Conservation (phyloP, 2,329 filamentous ascomycete genomes). For the Nothophoma quercina region DNA sequence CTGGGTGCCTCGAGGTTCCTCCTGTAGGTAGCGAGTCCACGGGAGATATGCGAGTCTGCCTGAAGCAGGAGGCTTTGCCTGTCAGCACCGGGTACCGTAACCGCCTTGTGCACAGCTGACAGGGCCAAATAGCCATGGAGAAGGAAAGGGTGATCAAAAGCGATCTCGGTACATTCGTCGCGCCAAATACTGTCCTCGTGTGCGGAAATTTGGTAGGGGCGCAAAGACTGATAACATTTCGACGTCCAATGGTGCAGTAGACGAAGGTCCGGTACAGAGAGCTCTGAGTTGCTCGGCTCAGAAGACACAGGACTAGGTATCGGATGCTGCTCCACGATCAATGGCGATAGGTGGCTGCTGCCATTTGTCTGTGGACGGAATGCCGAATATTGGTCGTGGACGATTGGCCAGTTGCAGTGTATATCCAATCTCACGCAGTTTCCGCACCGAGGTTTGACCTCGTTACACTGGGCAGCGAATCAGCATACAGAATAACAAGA, state of each 20-base stretch:
- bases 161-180: slow-evolving; percentile 31
- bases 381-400: slow-evolving; percentile 26
- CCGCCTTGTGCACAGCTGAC: slow-evolving; percentile 39
- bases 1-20: slow-evolving; percentile 32
- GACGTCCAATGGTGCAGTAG: slow-evolving; percentile 42
- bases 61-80: slow-evolving; percentile 33
- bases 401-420: slow-evolving; percentile 38
- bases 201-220: slow-evolving; percentile 20
- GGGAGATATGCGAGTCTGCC: slow-evolving; percentile 39
- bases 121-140: slow-evolving; percentile 41
- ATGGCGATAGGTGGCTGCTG: slow-evolving; percentile 12
- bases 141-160: slow-evolving; percentile 39
- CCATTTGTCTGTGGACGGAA: slow-evolving; percentile 27
- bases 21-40: slow-evolving; percentile 33
- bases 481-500: neutral
- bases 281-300: slow-evolving; percentile 20
- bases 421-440: slow-evolving; percentile 43
- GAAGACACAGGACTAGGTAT: neutral
- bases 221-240: slow-evolving; percentile 29
- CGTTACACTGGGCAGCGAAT: slow-evolving; percentile 37
- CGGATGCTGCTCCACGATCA: neutral
- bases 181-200: slow-evolving; percentile 26
- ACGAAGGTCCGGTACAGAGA: slow-evolving; percentile 38
- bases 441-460: slow-evolving; percentile 38
- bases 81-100: slow-evolving; percentile 27